phyloP scores from a whole-genome alignment of 495 filamentous ascomycete genomes.

The Penicillium turbatum region DNA sequence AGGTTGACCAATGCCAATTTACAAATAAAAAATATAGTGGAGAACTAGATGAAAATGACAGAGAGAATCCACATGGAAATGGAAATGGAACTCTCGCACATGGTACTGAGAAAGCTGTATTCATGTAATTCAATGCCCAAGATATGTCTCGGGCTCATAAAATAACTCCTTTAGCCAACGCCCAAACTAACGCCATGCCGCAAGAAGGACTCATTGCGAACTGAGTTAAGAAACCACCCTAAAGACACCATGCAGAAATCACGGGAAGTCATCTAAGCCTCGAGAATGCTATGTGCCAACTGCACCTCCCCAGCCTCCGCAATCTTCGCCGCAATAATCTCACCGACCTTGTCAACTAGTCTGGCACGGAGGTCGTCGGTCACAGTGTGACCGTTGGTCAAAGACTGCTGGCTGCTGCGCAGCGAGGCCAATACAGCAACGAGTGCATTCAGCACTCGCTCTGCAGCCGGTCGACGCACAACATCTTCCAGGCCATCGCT shows the following conservation, averaged over 20 bases:
- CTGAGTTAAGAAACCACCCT: background rate
- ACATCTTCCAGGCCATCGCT: constrained; percentile 60
- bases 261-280: constrained; percentile 11
- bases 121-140: background rate
- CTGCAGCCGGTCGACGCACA: constrained; percentile 51
- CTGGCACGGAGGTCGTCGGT: constrained; percentile 50
- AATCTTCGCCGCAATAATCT: constrained; percentile 51
- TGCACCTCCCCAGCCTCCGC: constrained; percentile 44
- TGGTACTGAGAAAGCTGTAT: background rate
- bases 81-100: background rate
- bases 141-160: background rate
- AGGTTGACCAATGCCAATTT: no score
- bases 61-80: background rate
- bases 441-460: constrained; percentile 58
- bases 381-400: constrained; percentile 47
- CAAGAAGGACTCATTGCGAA: background rate
- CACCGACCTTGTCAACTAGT: constrained; percentile 57
- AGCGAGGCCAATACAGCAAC: constrained; percentile 54
- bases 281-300: constrained; percentile 36
- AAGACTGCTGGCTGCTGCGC: constrained; percentile 29
- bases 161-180: constrained; percentile 7
- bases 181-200: constrained; percentile 13
- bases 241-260: constrained; percentile 6
- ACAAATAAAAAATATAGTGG: no score
- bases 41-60: background rate